These are phyloP conservation scores for Botryotinia calthae DNA, from an alignment of 2,329 filamentous ascomycete genomes.

Conservation along the genomic window DNA sequence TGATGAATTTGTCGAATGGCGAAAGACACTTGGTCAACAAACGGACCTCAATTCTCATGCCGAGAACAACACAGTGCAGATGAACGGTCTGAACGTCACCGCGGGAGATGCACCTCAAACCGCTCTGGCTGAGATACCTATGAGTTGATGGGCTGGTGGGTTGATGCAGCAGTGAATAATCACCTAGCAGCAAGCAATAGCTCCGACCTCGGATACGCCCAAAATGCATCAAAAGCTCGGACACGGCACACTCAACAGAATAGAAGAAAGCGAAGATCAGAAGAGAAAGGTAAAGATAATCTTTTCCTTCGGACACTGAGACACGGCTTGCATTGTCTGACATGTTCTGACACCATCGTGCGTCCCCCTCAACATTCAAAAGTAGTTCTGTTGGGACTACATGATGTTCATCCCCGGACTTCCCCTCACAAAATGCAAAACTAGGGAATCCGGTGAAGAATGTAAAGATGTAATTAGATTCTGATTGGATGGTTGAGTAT, in stretches of 20 bases:
- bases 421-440: not conserved
- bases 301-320: not conserved
- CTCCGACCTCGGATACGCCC: constrained; percentile 1
- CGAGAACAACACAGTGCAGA: not conserved
- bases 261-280: not conserved
- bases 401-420: constrained; percentile 8
- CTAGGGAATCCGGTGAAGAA: constrained; percentile 12
- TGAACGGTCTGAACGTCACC: not conserved
- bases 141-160: not conserved
- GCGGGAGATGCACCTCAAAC: not conserved
- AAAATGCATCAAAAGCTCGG: not conserved
- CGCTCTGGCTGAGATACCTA: not conserved
- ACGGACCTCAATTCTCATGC: not conserved
- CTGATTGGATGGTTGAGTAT: not conserved
- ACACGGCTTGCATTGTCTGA: constrained; percentile 3
- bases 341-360: not conserved
- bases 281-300: not conserved
- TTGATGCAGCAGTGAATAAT: constrained; percentile 5
- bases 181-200: constrained; percentile 8
- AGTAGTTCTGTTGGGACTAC: constrained; percentile 13
- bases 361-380: not conserved
- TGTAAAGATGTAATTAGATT: not conserved
- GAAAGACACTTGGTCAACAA: constrained; percentile 38
- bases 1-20: constrained; percentile 74
- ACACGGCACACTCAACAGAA: not conserved